These are phyloP conservation scores for Termitomyces sp. DNA, from an alignment of 768 basidiomycete species.

Conservation along the genomic window DNA sequence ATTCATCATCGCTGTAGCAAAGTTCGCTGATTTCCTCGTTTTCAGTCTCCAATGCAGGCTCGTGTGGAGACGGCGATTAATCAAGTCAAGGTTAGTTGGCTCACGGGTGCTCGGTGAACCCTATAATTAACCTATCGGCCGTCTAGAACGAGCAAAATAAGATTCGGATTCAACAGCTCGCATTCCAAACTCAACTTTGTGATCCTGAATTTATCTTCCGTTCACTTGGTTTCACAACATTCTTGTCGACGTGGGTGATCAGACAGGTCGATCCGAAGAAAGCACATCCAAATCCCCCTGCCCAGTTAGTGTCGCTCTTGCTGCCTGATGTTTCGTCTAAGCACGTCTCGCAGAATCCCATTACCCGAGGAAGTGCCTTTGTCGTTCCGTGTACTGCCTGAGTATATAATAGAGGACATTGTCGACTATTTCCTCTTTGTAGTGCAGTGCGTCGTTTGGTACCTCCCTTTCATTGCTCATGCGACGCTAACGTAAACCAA, in stretches of 20 bases:
- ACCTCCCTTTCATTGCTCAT: neutral
- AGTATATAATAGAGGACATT: constrained; percentile 92
- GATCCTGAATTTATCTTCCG: constrained; percentile 83
- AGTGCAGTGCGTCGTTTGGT: constrained; percentile 55
- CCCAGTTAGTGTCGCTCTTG: constrained; percentile 50
- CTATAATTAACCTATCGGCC: neutral
- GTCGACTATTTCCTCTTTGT: constrained; percentile 86
- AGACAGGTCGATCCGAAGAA: constrained; percentile 82
- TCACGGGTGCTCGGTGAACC: neutral
- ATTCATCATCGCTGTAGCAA: neutral
- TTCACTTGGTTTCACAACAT: constrained; percentile 80
- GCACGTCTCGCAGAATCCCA: constrained; percentile 59
- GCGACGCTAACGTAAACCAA: constrained; percentile 16
- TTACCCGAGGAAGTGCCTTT: constrained; percentile 82
- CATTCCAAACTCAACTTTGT: constrained; percentile 81
- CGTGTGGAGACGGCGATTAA: constrained; percentile 78
- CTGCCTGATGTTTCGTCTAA: neutral
- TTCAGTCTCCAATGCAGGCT: constrained; percentile 65
- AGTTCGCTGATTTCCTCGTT: neutral
- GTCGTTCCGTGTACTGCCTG: constrained; percentile 84
- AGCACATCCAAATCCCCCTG: constrained; percentile 64
- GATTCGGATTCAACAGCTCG: constrained; percentile 67
- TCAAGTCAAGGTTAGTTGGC: constrained; percentile 59
- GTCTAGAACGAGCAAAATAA: constrained; percentile 65
- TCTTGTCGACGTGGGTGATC: constrained; percentile 92